These are phyloP conservation scores for Populus nigra DNA, from an alignment of 345 rosid genomes.

Conservation along the genomic window DNA sequence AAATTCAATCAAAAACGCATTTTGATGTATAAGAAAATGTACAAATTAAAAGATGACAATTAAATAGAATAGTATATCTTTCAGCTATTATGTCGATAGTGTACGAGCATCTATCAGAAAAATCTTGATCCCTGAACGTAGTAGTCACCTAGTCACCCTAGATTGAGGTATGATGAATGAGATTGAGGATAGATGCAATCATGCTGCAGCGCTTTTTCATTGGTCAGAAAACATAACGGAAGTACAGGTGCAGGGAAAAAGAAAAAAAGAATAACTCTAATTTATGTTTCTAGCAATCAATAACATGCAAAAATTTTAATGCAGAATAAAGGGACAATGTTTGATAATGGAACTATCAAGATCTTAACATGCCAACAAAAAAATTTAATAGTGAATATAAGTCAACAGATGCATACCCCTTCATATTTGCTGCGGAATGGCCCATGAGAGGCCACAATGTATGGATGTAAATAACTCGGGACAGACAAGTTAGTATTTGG, in stretches of 20 bases:
- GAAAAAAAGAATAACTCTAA: neutral
- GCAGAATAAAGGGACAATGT: neutral
- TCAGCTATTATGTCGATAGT: neutral
- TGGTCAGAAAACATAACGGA: neutral
- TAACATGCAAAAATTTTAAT: neutral
- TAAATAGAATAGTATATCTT: neutral
- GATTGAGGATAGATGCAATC: neutral
- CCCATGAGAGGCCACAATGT: conserved; percentile 83
- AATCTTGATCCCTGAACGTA: neutral
- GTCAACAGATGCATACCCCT: conserved; percentile 55
- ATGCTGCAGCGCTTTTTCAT: neutral
- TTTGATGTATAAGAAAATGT: neutral
- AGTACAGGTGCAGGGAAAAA: neutral
- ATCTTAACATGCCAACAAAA: neutral
- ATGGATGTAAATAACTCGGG: conserved; percentile 87
- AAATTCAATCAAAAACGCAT: neutral
- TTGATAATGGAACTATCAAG: neutral
- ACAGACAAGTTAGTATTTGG: conserved; percentile 71
- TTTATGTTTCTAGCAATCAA: neutral
- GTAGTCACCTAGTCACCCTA: neutral
- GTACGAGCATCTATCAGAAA: neutral
- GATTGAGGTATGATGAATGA: neutral
- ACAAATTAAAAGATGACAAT: neutral
- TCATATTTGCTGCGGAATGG: conserved; percentile 65
- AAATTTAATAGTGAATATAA: neutral